phyloP scores from a whole-genome alignment of 176 grass and related monocot species.

The Paspalum vaginatum region DNA sequence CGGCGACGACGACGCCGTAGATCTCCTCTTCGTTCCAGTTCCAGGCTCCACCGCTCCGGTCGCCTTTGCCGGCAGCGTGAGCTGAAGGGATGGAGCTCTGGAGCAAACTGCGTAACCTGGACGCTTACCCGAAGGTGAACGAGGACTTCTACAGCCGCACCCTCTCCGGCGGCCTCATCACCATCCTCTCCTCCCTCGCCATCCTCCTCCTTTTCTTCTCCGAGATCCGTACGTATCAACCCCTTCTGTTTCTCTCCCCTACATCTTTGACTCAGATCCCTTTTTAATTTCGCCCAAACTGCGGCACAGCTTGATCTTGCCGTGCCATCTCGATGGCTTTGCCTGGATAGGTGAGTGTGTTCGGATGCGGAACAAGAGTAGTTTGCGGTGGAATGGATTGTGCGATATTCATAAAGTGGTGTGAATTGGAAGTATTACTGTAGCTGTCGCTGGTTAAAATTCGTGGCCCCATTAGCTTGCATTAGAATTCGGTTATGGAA shows the following conservation, averaged over 20 bases:
- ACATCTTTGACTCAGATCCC: constrained; percentile 25
- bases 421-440: constrained; percentile 18
- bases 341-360: neutral
- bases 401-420: neutral
- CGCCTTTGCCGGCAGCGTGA: constrained; percentile 21
- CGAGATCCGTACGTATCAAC: constrained; percentile 81
- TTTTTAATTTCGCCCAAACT: constrained; percentile 17
- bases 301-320: constrained; percentile 14
- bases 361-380: neutral
- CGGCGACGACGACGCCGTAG: constrained; percentile 38
- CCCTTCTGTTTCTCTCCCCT: neutral
- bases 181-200: constrained; percentile 80
- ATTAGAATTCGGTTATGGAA: neutral
- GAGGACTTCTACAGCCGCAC: constrained; percentile 99
- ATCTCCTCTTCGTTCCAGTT: constrained; percentile 50
- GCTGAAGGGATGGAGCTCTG: constrained; percentile 73
- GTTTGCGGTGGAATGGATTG: neutral
- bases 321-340: neutral
- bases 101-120: constrained; percentile 82
- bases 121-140: constrained; percentile 99
- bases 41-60: too few relatives aligned
- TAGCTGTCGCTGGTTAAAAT: neutral
- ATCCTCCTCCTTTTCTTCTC: constrained; percentile 94
- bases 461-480: neutral
- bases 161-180: constrained; percentile 95